Base-by-base conservation (phyloP, 2,329 filamentous ascomycete genomes). In the Orbilia javanica region DNA sequence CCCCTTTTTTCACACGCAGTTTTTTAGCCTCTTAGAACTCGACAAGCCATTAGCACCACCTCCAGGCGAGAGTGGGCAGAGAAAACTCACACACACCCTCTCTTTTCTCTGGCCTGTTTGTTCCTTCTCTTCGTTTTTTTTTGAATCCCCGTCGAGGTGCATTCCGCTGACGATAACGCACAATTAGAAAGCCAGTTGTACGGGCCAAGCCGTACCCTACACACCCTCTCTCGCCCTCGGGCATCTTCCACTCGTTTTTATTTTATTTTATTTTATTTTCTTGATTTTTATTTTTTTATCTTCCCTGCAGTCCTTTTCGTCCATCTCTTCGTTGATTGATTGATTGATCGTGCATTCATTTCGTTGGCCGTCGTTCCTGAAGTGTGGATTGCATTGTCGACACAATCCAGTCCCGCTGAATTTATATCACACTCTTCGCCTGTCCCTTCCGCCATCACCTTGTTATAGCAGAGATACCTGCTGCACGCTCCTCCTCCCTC, bases 221-320 rank as follows among this genome's bases (percentile, higher is more conserved):
- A 52, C 64, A 57, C 48, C 64, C 29, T 65, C 50, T 64, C 48
- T 36, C 65, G 72, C 72, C 57, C 42, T 76, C 50, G 72, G 72
- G 72, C 72, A 76, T 67, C 72, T 76, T 76, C 64, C 72, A 76
- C 72, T 76, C 72, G 72, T 76, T 76, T 76, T 70, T 63, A 25
- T 42, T 42, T 66, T 27, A 53, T 53, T 18, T 36, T 70, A 22
- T 57, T 39, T 20, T 46, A 13, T 7, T 22, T 31, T 31, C 29
- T 27, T 34, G 20, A 36, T 39, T 69, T 20, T 67, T 15, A 5
- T 57, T n/a, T n/a, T n/a, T n/a, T n/a, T n/a, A n/a, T n/a, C n/a
- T n/a, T n/a, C n/a, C n/a, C n/a, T n/a, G n/a, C n/a, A n/a, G n/a
- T n/a, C n/a, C 36, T 27, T 20, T 25, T 34, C 29, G 25, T 20